Evolutionary conservation across 2,329 filamentous ascomycete genomes (phyloP), one percentile per base, ranked within the genome.

Genomic region (Herpotrichia juniperi): DNA sequence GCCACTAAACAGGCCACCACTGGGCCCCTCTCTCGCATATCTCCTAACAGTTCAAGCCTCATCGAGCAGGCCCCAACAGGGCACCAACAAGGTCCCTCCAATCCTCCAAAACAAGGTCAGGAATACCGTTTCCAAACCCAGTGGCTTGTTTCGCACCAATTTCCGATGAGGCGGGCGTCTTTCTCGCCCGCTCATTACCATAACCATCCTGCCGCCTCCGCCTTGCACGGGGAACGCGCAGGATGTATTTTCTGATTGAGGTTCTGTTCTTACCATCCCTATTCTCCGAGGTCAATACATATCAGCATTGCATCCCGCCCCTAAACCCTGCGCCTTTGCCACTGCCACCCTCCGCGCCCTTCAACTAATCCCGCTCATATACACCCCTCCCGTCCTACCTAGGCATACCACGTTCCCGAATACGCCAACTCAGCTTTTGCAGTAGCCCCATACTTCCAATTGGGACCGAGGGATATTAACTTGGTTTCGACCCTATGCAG

Each of bases 401-500:
- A 50, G 24, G 46, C 46, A 61, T 59, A 63, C 58, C 59, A 57
- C 57, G 39, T 53, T 53, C 54, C 57, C 59, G 63, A 59, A 57
- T 58, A 22, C 37, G 21, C 21, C 37, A 24, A 50, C 28, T 43
- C 48, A 28, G 53, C 57, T 50, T 47, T 52, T 44, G 42, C 53
- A 37, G 44, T 51, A 52, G 56, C 51, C 47, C 32, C 22, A 4
- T 9, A 40, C 54, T 56, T 49, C 53, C 39, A 59, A 58, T 54
- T 57, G 54, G 58, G 56, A 51, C 50, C 42, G 51, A 56, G 57
- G 52, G 53, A 58, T 53, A 57, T 63, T 56, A 63, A 66, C 57
- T 64, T 61, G 50, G 57, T 61, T 64, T 62, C 59, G 54, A 58
- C 59, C 52, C 55, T 49, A 50, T 67, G 64, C 66, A 68, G 62